Conservation (phyloP, 805 yeast species). For the Ogataea polymorpha region DNA sequence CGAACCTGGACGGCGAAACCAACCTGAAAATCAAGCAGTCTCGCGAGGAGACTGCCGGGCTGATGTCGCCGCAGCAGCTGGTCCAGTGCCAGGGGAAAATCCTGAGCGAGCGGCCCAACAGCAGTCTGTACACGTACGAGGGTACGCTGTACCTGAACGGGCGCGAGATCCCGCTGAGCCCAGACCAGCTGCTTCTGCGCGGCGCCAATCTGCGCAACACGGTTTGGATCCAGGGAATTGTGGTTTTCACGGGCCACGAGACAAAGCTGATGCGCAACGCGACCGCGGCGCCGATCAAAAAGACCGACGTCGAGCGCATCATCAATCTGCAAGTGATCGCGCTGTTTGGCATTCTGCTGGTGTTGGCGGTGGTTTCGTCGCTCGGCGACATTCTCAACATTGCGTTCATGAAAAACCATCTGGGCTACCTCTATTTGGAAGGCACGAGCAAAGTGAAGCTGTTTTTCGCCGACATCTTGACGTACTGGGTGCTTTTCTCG, state of each 20-base stretch:
- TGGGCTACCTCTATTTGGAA: slow-evolving; percentile 65
- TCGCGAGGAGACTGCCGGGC: slow-evolving; percentile 66
- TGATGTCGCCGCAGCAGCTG: slow-evolving; percentile 64
- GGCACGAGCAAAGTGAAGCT: slow-evolving; percentile 65
- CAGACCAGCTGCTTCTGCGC: slow-evolving; percentile 87
- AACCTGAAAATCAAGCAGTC: slow-evolving; percentile 94
- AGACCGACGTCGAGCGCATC: slow-evolving; percentile 95
- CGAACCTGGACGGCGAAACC: slow-evolving; percentile 97
- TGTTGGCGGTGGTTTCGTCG: slow-evolving; percentile 75
- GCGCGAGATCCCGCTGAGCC: slow-evolving; percentile 66
- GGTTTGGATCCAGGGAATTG: slow-evolving; percentile 91
- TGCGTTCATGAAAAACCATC: slow-evolving; percentile 45
- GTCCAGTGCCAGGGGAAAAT: slow-evolving; percentile 55
- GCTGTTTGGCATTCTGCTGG: slow-evolving; percentile 73
- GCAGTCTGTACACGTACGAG: slow-evolving; percentile 90
- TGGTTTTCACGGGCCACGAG: slow-evolving; percentile 96
- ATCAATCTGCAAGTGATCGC: slow-evolving; percentile 91
- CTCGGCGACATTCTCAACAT: slow-evolving; percentile 82
- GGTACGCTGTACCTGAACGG: slow-evolving; percentile 71
- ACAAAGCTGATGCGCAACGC: slow-evolving; percentile 98
- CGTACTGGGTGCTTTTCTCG: slow-evolving; percentile 95
- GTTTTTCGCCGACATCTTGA: slow-evolving; percentile 83
- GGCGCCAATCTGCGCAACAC: slow-evolving; percentile 97
- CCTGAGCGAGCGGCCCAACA: slow-evolving; percentile 88
- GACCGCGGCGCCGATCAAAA: slow-evolving; percentile 95